phyloP scores from a whole-genome alignment of 208 protist genomes.

The Porcisia deanei region DNA sequence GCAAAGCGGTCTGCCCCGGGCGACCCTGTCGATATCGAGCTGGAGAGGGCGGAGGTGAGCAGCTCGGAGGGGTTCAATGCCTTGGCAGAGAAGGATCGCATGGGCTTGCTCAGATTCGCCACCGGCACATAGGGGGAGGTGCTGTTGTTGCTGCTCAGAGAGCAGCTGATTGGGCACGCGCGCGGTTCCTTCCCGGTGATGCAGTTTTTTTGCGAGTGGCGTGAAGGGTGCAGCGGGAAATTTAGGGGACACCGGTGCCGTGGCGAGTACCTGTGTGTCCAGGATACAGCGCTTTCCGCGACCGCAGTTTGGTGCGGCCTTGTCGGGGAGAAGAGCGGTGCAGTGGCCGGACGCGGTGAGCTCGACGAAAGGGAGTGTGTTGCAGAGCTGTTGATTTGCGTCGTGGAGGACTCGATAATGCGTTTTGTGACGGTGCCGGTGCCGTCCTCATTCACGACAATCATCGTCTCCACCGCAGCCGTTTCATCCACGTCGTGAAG shows the following conservation, averaged over 20 bases:
- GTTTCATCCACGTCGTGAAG: conserved; percentile 40
- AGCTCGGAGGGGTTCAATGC: conserved; percentile 12
- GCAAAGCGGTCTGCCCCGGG: conserved; percentile 8
- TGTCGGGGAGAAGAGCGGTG: not conserved
- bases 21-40: not conserved
- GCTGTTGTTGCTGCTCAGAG: conserved; percentile 12
- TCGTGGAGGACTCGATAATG: conserved; percentile 28
- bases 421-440: conserved; percentile 32
- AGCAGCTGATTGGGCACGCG: not conserved
- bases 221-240: not conserved
- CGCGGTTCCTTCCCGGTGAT: not conserved
- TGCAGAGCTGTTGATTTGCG: conserved; percentile 6
- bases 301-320: not conserved
- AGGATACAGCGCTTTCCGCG: not conserved
- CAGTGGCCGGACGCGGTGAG: not conserved
- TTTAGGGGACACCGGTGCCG: not conserved
- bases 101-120: conserved; percentile 5
- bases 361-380: conserved; percentile 9
- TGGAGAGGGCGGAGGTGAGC: not conserved
- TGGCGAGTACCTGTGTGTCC: not conserved
- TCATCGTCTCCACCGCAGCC: conserved; percentile 33
- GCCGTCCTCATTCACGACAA: conserved; percentile 44
- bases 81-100: conserved; percentile 7
- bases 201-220: not conserved
- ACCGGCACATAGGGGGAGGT: conserved; percentile 5